Evolutionary conservation across 352 stramenopile genomes (phyloP).

Genomic region (Blastocystis sp.): DNA sequence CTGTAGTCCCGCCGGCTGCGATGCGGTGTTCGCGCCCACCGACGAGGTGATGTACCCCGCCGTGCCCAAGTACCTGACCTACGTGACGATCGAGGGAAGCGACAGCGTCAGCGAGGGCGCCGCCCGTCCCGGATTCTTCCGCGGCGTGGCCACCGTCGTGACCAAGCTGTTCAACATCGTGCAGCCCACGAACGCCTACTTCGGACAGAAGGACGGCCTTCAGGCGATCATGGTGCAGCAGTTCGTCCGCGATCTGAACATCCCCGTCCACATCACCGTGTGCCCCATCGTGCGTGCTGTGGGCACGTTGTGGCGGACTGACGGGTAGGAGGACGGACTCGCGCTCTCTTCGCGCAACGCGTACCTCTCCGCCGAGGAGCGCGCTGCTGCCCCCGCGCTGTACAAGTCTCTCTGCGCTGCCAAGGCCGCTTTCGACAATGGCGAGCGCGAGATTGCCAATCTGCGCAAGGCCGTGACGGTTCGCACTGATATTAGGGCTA

Average conservation of each 20-base stretch:
- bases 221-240: constrained; percentile 83
- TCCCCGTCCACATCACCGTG: constrained; percentile 86
- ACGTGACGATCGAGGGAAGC: constrained; percentile 88
- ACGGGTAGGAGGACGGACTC: constrained; percentile 84
- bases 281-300: constrained; percentile 82
- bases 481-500: neutral
- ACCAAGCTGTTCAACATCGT: constrained; percentile 99
- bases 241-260: constrained; percentile 92
- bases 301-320: neutral
- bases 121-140: constrained; percentile 90
- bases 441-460: constrained; percentile 8
- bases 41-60: constrained; percentile 82
- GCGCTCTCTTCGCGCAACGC: constrained; percentile 95
- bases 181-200: constrained; percentile 89
- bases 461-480: constrained; percentile 13
- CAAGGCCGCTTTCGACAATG: constrained; percentile 36
- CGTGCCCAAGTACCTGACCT: constrained; percentile 76
- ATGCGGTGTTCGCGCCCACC: constrained; percentile 83
- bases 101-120: constrained; percentile 86
- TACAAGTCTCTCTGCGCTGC: constrained; percentile 77
- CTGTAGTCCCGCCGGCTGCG: constrained; percentile 72
- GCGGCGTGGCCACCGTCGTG: constrained; percentile 95
- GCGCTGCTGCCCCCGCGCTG: constrained; percentile 81
- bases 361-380: constrained; percentile 87
- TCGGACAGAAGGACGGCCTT: constrained; percentile 97